Percentiles rank a stretch among this genome's conserved stretches.
Conservation (phyloP, 2,329 filamentous ascomycete species). For the Bipolaris cookei region DNA sequence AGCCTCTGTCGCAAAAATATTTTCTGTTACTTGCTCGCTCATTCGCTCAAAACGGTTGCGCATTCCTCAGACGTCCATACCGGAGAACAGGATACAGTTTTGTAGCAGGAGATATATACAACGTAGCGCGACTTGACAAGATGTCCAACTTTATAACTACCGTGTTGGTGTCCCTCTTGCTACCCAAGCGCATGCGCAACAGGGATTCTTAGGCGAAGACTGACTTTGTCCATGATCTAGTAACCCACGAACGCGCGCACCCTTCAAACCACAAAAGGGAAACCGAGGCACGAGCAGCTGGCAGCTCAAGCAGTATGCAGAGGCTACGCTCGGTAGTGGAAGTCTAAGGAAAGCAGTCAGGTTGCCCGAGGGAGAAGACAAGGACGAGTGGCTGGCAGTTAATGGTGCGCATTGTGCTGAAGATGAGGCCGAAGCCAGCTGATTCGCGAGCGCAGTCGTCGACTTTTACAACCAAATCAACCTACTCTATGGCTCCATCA, state of each 20-base stretch:
- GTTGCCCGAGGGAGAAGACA: constrained; percentile 93
- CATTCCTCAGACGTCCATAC: constrained; percentile 25
- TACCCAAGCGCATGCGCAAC: background rate
- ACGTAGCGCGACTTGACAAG: background rate
- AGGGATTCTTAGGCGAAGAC: constrained; percentile 26
- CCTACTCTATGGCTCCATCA: constrained; percentile 96
- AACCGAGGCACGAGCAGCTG: constrained; percentile 89
- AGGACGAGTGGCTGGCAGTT: constrained; percentile 97
- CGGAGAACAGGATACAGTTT: background rate
- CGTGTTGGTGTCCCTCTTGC: constrained; percentile 66
- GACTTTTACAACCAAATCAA: constrained; percentile 99
- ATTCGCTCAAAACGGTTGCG: constrained; percentile 1
- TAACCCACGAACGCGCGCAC: constrained; percentile 85
- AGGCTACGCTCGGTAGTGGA: constrained; percentile 92
- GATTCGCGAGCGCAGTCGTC: constrained; percentile 71
- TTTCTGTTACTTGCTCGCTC: constrained; percentile 10
- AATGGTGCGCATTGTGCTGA: constrained; percentile 69
- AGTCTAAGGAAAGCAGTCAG: constrained; percentile 96
- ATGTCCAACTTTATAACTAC: constrained; percentile 77
- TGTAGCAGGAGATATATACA: background rate
- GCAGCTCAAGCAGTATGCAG: constrained; percentile 96
- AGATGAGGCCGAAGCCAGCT: constrained; percentile 11
- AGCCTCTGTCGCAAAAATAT: background rate
- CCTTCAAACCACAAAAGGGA: constrained; percentile 85
- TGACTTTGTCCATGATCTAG: constrained; percentile 58